phyloP scores from a whole-genome alignment of 306 rosid genomes.

The Lathyrus aphaca region DNA sequence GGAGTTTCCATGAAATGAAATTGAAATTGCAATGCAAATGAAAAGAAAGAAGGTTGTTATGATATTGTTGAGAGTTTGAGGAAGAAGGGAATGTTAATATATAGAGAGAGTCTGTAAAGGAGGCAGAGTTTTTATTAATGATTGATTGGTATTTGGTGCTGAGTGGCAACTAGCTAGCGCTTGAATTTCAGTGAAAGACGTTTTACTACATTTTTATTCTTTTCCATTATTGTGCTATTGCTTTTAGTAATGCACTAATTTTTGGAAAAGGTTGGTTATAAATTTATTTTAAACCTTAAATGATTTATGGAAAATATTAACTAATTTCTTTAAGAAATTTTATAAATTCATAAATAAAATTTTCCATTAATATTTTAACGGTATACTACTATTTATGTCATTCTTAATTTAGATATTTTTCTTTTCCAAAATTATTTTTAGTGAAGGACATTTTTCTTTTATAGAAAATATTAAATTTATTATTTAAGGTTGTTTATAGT shows the following conservation, averaged over 20 bases:
- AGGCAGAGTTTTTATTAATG: neutral
- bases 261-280: neutral
- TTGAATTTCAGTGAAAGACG: conserved; percentile 8
- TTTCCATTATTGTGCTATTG: neutral
- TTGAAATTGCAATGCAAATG: neutral
- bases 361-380: too few relatives aligned
- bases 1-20: conserved; percentile 47
- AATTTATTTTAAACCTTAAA: too few relatives aligned
- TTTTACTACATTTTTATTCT: neutral
- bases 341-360: too few relatives aligned
- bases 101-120: neutral
- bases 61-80: neutral
- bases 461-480: too few relatives aligned
- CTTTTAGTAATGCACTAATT: neutral
- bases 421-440: too few relatives aligned
- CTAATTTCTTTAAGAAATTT: too few relatives aligned
- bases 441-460: too few relatives aligned
- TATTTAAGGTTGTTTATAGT: too few relatives aligned
- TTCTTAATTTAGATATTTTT: too few relatives aligned
- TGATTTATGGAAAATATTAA: too few relatives aligned
- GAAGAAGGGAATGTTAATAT: neutral
- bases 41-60: neutral
- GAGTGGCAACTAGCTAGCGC: neutral
- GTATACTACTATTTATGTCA: too few relatives aligned
- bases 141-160: neutral